Evolutionary conservation across 139 green algal genomes (phyloP), one percentile per base, ranked within the genome.

Genomic region (Mesotaenium endlicherianum): DNA sequence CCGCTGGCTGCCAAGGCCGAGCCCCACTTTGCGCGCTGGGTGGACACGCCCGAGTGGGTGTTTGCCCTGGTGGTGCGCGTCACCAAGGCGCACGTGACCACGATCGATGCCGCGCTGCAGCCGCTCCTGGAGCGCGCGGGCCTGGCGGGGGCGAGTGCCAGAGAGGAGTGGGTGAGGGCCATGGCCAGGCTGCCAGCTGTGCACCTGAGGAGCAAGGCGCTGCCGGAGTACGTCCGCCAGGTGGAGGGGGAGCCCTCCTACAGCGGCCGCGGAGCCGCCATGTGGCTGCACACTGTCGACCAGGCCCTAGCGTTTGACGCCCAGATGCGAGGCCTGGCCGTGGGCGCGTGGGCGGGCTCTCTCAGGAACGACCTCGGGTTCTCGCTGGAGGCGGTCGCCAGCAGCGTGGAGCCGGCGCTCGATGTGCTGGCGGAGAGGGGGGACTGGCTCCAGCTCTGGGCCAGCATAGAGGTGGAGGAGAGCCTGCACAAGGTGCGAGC

Each of bases 21-120:
- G 70, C 45, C 42, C 8, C 70, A 79, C 41, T 79, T 79, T 69
- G 45, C 20, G 39, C 40, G 11, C 8, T 79, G 70, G 70, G 5
- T 75, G 45, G 70, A 79, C 44, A 79, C 31, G 47, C 70, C 70
- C 41, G 70, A 79, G 47, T 70, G 40, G 11, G 70, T 79, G 8
- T 79, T 79, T 79, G 70, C 70, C 41, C 47, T 79, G 20, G 11
- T 75, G 17, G 40, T 67, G 38, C 42, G 45, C 43, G 70, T 79
- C 8, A 34, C 45, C 39, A 8, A 6, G 8, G 47, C 6, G 8
- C 70, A 79, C 41, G 11, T 70, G 6, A 34, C 40, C 8, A 70
- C 6, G 20, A 67, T 79, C 6, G 70, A 79, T 67, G 6, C 47
- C 39, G 70, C 42, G 20, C 8, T 79, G 6, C 70, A 79, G 47